Base-by-base conservation (phyloP, 345 rosid genomes). In the Linum trigynum region DNA sequence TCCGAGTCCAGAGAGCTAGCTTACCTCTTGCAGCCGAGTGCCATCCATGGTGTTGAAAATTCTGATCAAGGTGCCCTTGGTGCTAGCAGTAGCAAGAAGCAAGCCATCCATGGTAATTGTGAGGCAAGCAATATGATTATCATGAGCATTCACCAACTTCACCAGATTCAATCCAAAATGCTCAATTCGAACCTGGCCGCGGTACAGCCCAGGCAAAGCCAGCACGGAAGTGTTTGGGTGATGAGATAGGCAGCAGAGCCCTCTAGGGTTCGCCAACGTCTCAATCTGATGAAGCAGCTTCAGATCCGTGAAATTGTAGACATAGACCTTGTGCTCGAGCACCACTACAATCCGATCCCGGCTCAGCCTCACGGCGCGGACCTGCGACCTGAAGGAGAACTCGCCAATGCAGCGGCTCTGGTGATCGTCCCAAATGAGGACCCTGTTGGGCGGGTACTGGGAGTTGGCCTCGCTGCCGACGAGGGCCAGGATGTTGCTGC, bases 1-100 rank as follows among this genome's bases (percentile, higher is more conserved):
- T 35, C 7, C 15, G 5, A 58, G 55, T 38, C 16, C 59, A 37
- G 38, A 32, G 50, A 10, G 7, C 53, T 73, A 23, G 32, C 32
- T 23, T 23, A 92, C 97, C 97, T 92, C 97, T 81, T 88, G 97
- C 68, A 86, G 75, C 66, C 75, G 84, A 73, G 89, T 84, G 56
- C 98, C 98, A 61, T 92, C 98, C 87, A 92, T 75, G 7, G 97
- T 90, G 78, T 90, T 92, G 78, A 86, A 92, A 69, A 92, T 90
- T 81, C 98, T 82, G 56, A 86, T 81, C 78, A 92, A 79, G 40
- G 97, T 92, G 62, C 97, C 98, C 77, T 76, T 89, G 45, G 85
- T 78, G 78, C 97, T 92, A 36, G 97, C 95, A 71, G 96, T 92
- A 14, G 97, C 97, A 39, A 92, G 96, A 65, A 92, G 87, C 57